phyloP scores from a whole-genome alignment of 306 rosid genomes.

The Urtica urens region DNA sequence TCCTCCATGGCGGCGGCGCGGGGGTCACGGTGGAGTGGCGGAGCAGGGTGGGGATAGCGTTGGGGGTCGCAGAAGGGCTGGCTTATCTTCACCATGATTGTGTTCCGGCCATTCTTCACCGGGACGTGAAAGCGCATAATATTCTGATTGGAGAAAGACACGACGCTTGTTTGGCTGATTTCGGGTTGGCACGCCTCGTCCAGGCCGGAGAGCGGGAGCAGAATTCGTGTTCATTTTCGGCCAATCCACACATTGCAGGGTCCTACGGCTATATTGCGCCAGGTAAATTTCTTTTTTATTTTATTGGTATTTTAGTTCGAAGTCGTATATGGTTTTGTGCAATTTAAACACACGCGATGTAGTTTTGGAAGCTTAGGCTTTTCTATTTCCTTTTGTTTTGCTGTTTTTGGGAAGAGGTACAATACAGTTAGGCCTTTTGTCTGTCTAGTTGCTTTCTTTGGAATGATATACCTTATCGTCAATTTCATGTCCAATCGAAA shows the following conservation, averaged over 20 bases:
- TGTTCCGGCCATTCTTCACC: constrained; percentile 86
- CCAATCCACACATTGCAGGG: constrained; percentile 73
- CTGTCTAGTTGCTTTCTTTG: too few relatives aligned
- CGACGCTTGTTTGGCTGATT: constrained; percentile 84
- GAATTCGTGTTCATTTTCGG: constrained; percentile 39
- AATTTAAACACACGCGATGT: too few relatives aligned
- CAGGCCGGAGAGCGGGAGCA: constrained; percentile 58
- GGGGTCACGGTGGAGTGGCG: constrained; percentile 76
- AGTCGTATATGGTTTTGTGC: too few relatives aligned
- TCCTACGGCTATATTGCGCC: constrained; percentile 98
- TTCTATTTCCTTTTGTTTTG: too few relatives aligned
- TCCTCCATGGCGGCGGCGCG: constrained; percentile 64
- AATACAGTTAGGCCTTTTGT: too few relatives aligned
- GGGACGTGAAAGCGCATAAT: constrained; percentile 76
- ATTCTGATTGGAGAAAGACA: constrained; percentile 61
- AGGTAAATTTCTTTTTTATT: constrained; percentile 24
- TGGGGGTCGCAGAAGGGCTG: constrained; percentile 75
- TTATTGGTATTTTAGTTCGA: too few relatives aligned
- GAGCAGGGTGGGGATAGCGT: constrained; percentile 72
- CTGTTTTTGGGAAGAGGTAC: too few relatives aligned
- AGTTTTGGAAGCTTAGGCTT: too few relatives aligned
- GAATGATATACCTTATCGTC: too few relatives aligned
- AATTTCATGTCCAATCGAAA: too few relatives aligned
- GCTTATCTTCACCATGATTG: constrained; percentile 89
- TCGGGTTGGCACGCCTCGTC: constrained; percentile 72